phyloP scores from a whole-genome alignment of 2,329 filamentous ascomycete species.

The Botryotinia globosa region DNA sequence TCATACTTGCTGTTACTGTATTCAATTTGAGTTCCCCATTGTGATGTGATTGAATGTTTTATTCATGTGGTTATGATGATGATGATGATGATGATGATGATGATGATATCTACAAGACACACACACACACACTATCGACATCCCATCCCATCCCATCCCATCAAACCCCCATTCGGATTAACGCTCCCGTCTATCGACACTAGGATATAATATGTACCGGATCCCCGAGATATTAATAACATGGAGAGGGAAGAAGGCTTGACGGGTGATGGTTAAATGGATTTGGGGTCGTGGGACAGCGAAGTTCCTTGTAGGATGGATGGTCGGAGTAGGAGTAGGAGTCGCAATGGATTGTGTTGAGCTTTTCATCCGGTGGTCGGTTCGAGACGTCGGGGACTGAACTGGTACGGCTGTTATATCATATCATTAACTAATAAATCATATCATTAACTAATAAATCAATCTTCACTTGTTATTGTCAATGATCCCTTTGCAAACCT shows the following conservation, averaged over 20 bases:
- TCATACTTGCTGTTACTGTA: too few relatives aligned
- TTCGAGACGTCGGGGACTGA: neutral
- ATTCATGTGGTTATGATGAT: neutral
- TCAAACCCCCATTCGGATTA: slow-evolving; percentile 13
- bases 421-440: too few relatives aligned
- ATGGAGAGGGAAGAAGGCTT: neutral
- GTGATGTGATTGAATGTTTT: neutral
- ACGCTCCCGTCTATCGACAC: slow-evolving; percentile 14
- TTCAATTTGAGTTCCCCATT: neutral
- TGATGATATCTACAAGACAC: neutral
- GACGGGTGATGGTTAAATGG: too few relatives aligned
- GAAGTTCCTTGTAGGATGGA: neutral
- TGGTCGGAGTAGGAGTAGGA: accelerated
- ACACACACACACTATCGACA: too few relatives aligned
- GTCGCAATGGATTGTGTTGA: too few relatives aligned
- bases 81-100: neutral
- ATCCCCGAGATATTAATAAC: slow-evolving; percentile 7
- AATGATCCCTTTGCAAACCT: neutral
- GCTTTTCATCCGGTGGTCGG: neutral
- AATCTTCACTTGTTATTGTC: neutral
- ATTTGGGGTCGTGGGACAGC: neutral
- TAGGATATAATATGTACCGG: neutral
- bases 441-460: neutral
- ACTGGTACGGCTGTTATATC: neutral
- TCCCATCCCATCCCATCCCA: neutral